Conservation (phyloP, 106 monocot genomes). For the Cymbidium sinense region DNA sequence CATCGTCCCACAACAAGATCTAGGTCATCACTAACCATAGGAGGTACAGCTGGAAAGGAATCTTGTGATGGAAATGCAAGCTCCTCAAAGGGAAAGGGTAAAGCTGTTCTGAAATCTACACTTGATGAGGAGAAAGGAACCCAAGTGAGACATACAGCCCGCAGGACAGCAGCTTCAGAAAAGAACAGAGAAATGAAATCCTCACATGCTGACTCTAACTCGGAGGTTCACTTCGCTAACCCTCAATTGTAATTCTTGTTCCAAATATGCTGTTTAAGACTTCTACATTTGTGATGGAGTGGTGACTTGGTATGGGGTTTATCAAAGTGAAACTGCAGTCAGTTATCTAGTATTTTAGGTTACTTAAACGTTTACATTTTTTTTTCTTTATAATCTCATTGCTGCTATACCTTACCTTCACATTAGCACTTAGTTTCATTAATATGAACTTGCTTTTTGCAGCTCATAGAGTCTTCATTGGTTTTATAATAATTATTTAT, state of each 20-base stretch:
- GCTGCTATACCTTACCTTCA: background rate
- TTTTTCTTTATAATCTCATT: background rate
- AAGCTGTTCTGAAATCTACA: slow-evolving; percentile 65
- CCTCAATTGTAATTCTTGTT: background rate
- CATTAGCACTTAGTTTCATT: background rate
- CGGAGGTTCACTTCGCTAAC: slow-evolving; percentile 50
- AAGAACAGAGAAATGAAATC: slow-evolving; percentile 62
- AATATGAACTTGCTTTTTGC: background rate
- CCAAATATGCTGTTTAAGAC: background rate
- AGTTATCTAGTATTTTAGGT: background rate
- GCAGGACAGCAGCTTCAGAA: slow-evolving; percentile 62
- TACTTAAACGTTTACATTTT: background rate
- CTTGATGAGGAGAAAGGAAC: slow-evolving; percentile 59
- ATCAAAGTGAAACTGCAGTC: background rate
- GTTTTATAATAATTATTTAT: too few relatives aligned
- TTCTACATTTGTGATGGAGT: background rate
- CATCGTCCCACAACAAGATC: slow-evolving; percentile 67
- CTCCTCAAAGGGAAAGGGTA: slow-evolving; percentile 85
- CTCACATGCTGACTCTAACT: slow-evolving; percentile 44
- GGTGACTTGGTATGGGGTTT: background rate
- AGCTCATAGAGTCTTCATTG: background rate
- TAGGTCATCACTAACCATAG: slow-evolving; percentile 56
- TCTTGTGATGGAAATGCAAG: slow-evolving; percentile 37
- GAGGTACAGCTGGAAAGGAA: slow-evolving; percentile 48
- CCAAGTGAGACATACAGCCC: slow-evolving; percentile 66